Base-by-base conservation (phyloP, 768 basidiomycete species). In the Leccinum disarticulatum region DNA sequence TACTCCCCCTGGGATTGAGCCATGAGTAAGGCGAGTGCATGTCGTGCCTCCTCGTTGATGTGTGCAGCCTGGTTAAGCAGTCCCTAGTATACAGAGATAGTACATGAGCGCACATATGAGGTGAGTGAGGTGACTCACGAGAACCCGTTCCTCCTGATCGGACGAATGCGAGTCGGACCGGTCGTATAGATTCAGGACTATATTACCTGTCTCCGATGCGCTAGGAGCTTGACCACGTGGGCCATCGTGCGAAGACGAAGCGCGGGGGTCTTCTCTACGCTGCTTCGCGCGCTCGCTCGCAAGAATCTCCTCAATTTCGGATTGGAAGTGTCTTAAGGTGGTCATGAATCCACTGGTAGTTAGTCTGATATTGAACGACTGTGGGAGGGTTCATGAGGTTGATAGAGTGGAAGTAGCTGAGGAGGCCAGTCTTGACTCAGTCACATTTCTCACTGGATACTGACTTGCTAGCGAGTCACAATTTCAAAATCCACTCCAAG, bases 231-330 rank as follows among this genome's bases (percentile, higher is more conserved):
- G 81, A 83, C 71, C 64, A 85, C 83, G 71, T 83, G 84, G 61
- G 47, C 30, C 57, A 38, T 70, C 68, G 13, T 64, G 63, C 25
- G 53, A 64, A 52, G 54, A 66, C 46, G 66, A 66, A 10, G 41
- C 49, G 52, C 36, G 54, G 55, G 52, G 50, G 50, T 60, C 66
- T 70, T 60, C 65, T 52, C 30, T 72, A 43, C 88, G 83, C 63
- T 90, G 86, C 72, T 82, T 90, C 31, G 80, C 75, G 49, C 84
- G 75, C 73, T 91, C 88, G 53, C 86, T 83, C 64, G 81, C 78
- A 59, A 85, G 84, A 66, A 91, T 88, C 64, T 88, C 83, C 61
- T 91, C 86, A 61, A 92, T 93, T 74, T 91, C 89, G 66, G 74
- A 81, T 73, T 93, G 90, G 64, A 77, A 77, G 61, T 60, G 72